Evolutionary conservation across 169 alveolate species (phyloP).

Genomic region (Blepharisma undulans): DNA sequence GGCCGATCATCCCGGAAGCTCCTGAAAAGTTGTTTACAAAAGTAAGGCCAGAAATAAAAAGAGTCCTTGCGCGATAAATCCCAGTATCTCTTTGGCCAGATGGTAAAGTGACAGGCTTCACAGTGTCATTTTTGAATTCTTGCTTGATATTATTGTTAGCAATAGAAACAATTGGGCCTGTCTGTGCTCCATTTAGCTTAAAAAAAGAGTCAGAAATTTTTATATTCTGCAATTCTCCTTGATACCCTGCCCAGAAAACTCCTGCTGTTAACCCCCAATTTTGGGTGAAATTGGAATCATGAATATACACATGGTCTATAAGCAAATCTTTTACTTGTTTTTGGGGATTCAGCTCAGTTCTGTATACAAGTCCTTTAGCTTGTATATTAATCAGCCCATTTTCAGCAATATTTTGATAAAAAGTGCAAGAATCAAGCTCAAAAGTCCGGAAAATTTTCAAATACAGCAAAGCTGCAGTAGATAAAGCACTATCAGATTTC

Average conservation of each 20-base stretch:
- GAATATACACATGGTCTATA: not conserved
- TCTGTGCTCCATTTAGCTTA: not conserved
- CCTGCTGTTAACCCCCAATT: not conserved
- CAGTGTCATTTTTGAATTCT: not conserved
- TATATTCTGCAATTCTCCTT: not conserved
- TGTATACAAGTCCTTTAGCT: not conserved
- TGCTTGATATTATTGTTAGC: not conserved
- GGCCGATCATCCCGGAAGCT: not conserved
- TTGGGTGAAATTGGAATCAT: not conserved
- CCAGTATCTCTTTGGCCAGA: not conserved
- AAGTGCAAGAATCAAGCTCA: not conserved
- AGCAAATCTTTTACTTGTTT: not conserved
- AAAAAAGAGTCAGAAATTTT: not conserved
- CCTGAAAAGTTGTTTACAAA: not conserved
- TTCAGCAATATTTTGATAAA: not conserved
- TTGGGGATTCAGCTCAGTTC: not conserved
- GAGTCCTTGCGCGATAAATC: not conserved
- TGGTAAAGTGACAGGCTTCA: not conserved
- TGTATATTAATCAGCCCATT: not conserved
- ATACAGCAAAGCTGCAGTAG: not conserved
- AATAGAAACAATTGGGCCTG: not conserved
- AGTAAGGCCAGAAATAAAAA: not conserved
- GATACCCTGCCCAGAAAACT: not conserved
- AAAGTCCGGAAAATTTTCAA: not conserved
- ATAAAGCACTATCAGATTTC: not conserved